Percentiles rank a stretch among this genome's conserved stretches.
Evolutionary conservation across 306 rosid genomes (phyloP).

Genomic region (Parietaria judaica): DNA sequence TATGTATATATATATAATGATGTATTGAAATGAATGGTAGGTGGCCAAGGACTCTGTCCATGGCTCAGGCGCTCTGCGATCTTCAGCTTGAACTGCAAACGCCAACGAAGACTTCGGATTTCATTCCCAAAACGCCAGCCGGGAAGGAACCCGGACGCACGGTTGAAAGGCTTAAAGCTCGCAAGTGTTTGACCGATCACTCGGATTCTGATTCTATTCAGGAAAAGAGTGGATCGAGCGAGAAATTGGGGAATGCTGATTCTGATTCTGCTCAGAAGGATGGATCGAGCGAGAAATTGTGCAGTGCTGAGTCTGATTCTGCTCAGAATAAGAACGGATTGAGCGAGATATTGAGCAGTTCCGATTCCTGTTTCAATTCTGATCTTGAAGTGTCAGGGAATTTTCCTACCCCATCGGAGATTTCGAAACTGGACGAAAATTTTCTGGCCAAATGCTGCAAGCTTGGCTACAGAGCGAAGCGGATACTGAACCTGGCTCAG

Average conservation of each 20-base stretch:
- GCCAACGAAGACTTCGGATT: conserved; percentile 10
- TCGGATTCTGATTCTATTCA: conserved; percentile 1
- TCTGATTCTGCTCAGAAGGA: neutral
- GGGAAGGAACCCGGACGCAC: conserved; percentile 20
- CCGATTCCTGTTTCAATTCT: neutral
- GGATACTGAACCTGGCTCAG: conserved; percentile 34
- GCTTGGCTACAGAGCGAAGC: conserved; percentile 45
- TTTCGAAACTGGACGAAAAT: conserved; percentile 31
- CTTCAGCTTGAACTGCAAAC: conserved; percentile 41
- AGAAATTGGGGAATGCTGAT: neutral
- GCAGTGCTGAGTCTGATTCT: conserved; percentile 8
- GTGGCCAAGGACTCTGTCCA: conserved; percentile 47
- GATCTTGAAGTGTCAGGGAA: conserved; percentile 25
- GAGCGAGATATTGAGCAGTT: neutral
- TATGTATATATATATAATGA: neutral
- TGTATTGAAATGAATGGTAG: conserved; percentile 6
- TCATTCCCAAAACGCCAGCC: conserved; percentile 36
- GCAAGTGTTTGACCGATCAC: conserved; percentile 5
- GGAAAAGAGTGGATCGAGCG: too few relatives aligned
- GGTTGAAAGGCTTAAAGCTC: conserved; percentile 7
- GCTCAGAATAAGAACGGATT: too few relatives aligned
- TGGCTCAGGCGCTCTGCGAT: conserved; percentile 47
- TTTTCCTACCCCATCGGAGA: conserved; percentile 40
- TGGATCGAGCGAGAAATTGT: neutral
- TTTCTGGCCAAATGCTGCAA: conserved; percentile 38